phyloP scores from a whole-genome alignment of 768 basidiomycete species.

The Holtermanniella nyarrowii region DNA sequence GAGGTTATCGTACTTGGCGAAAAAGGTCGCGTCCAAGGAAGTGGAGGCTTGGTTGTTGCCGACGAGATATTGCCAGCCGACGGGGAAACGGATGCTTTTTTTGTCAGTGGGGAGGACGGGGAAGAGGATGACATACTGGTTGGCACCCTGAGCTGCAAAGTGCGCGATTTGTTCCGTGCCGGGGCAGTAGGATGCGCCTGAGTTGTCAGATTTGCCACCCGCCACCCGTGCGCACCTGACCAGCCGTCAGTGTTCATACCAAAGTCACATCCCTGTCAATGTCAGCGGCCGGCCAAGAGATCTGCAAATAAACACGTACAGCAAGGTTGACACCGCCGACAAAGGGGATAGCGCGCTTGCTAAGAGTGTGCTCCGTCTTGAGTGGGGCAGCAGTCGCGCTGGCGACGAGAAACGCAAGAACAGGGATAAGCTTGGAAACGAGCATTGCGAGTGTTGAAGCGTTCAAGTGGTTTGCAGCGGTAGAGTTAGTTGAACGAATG shows the following conservation, averaged over 20 bases:
- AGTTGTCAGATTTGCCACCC: background rate
- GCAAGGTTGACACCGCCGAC: slow-evolving; percentile 30
- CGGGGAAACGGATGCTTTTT: slow-evolving; percentile 53
- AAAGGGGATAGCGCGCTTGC: slow-evolving; percentile 14
- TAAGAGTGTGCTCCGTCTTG: no score
- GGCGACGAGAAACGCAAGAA: no score
- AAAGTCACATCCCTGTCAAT: slow-evolving; percentile 27
- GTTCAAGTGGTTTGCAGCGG: no score
- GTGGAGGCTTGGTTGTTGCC: slow-evolving; percentile 32
- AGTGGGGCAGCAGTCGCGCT: no score
- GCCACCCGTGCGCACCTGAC: slow-evolving; percentile 5
- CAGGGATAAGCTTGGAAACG: no score
- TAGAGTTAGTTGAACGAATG: no score
- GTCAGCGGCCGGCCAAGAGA: background rate
- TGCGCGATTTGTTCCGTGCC: slow-evolving; percentile 52
- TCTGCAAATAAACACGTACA: slow-evolving; percentile 12
- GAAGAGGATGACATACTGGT: slow-evolving; percentile 28
- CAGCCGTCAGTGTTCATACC: slow-evolving; percentile 19
- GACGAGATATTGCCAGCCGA: slow-evolving; percentile 53
- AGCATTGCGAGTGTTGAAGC: no score
- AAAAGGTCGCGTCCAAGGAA: slow-evolving; percentile 45
- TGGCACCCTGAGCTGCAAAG: slow-evolving; percentile 47
- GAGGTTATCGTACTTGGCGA: slow-evolving; percentile 46
- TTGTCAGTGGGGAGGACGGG: slow-evolving; percentile 42
- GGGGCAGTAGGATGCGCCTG: slow-evolving; percentile 15